Conservation (phyloP, 2,329 filamentous ascomycete genomes). For the Penicillium sclerotigenum region DNA sequence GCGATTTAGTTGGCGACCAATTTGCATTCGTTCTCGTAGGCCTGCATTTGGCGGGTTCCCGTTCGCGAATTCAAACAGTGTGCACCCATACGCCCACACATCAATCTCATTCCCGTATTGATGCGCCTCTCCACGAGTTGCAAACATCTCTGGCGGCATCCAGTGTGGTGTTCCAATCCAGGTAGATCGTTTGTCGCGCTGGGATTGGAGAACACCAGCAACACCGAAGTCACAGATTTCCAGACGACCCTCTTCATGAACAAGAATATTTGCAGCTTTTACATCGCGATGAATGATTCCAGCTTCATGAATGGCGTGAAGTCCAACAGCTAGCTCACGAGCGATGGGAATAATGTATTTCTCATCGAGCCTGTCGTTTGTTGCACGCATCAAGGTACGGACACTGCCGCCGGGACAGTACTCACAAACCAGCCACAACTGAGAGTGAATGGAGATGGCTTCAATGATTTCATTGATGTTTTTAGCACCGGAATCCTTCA, state of each 20-base stretch:
- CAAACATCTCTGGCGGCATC: slow-evolving; percentile 62
- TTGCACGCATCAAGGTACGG: slow-evolving; percentile 56
- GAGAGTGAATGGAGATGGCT: slow-evolving; percentile 61
- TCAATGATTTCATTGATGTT: slow-evolving; percentile 65
- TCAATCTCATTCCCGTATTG: slow-evolving; percentile 51
- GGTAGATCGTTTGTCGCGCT: slow-evolving; percentile 60
- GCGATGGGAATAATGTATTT: slow-evolving; percentile 63
- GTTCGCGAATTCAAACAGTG: slow-evolving; percentile 49
- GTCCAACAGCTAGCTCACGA: slow-evolving; percentile 59
- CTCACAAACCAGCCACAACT: slow-evolving; percentile 65
- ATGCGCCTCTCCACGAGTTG: slow-evolving; percentile 38
- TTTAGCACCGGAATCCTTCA: slow-evolving; percentile 59
- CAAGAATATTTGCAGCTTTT: slow-evolving; percentile 63
- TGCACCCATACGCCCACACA: slow-evolving; percentile 52
- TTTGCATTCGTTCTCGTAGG: slow-evolving; percentile 47
- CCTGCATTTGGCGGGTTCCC: slow-evolving; percentile 50
- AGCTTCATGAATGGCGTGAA: slow-evolving; percentile 63
- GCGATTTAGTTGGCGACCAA: slow-evolving; percentile 45
- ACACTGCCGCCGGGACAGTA: slow-evolving; percentile 66
- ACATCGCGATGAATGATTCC: slow-evolving; percentile 65
- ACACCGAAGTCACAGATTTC: slow-evolving; percentile 67
- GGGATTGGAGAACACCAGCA: slow-evolving; percentile 59
- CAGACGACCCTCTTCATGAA: slow-evolving; percentile 61
- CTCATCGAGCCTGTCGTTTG: slow-evolving; percentile 53
- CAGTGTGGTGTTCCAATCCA: slow-evolving; percentile 65